Conservation (phyloP, 2,329 filamentous ascomycete species). For the Cordyceps javanica region DNA sequence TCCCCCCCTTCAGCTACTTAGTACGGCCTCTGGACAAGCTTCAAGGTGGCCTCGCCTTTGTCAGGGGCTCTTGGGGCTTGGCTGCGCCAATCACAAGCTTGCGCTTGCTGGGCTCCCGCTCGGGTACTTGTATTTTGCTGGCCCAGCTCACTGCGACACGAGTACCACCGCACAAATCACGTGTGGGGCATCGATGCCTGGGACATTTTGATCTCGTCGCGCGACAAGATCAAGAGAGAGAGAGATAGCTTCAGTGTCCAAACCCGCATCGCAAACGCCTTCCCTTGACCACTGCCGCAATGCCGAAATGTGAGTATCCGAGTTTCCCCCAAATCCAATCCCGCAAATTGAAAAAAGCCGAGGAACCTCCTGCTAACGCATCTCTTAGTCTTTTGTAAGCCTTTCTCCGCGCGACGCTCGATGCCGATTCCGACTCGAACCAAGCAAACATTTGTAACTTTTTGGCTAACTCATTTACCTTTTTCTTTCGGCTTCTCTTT, state of each 20-base stretch:
- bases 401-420: no score
- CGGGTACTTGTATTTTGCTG: background rate
- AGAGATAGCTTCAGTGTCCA: background rate
- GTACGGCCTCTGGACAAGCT: background rate
- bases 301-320: conserved; percentile 76
- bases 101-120: background rate
- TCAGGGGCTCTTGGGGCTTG: background rate
- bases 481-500: conserved; percentile 10
- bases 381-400: conserved; percentile 25
- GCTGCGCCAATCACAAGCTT: conserved; percentile 6
- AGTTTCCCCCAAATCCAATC: background rate
- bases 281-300: conserved; percentile 40
- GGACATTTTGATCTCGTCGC: conserved; percentile 6
- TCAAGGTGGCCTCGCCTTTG: conserved; percentile 6
- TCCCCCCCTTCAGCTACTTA: background rate
- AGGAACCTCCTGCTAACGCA: conserved; percentile 29
- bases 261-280: conserved; percentile 2
- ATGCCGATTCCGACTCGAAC: no score
- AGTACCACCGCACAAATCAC: conserved; percentile 6
- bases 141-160: background rate
- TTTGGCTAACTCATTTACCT: no score
- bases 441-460: no score
- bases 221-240: conserved; percentile 7
- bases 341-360: background rate
- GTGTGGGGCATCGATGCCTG: conserved; percentile 7